Conservation (phyloP, 2,329 filamentous ascomycete species). For the Cephalotrichum gorgonifer region DNA sequence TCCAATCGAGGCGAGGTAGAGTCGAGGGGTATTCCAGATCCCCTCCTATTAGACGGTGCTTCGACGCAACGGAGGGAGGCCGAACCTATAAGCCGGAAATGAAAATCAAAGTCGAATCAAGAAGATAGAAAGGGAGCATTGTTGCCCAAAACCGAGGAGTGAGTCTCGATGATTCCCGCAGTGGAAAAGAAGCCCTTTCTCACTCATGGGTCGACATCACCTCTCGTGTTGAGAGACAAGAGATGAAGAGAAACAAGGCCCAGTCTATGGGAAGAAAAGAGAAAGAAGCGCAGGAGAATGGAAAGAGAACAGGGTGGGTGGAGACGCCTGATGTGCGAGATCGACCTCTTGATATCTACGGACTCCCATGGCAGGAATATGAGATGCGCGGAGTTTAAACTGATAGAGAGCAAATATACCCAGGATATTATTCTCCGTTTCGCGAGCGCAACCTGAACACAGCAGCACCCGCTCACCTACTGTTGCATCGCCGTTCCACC, state of each 20-base stretch:
- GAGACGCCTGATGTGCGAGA: background rate
- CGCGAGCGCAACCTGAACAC: background rate
- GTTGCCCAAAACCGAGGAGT: background rate
- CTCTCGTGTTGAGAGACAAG: background rate
- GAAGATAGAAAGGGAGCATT: background rate
- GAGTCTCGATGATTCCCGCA: background rate
- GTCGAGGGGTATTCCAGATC: background rate
- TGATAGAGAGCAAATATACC: background rate
- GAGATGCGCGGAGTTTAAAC: background rate
- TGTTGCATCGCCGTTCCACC: constrained; percentile 1
- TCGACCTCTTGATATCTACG: background rate
- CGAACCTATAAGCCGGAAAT: background rate
- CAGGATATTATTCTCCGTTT: background rate
- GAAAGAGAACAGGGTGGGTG: background rate
- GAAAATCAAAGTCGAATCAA: background rate
- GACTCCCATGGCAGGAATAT: background rate
- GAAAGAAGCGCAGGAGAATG: background rate
- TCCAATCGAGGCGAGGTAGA: background rate
- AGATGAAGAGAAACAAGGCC: background rate
- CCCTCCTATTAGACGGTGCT: background rate
- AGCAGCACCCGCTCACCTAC: background rate
- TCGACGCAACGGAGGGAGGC: no score
- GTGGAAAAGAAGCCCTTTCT: background rate
- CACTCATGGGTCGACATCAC: background rate
- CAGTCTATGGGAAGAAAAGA: background rate